Evolutionary conservation across 768 basidiomycete species (phyloP).

Genomic region (Podaxis sp.): DNA sequence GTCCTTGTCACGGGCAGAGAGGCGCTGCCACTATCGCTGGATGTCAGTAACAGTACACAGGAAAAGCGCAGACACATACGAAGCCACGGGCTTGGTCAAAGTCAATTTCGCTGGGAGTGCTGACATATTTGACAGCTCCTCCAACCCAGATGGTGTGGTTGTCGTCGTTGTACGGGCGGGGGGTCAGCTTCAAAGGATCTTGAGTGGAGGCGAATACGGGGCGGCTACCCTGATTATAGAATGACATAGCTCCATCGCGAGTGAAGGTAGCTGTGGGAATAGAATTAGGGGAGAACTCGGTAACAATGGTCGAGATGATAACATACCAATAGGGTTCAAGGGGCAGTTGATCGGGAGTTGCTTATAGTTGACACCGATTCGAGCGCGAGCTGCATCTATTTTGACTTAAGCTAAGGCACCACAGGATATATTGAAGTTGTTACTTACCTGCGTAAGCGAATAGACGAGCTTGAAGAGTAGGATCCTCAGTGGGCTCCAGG

Average conservation of each 20-base stretch:
- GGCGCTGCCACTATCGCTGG: constrained; percentile 13
- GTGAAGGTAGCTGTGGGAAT: constrained; percentile 31
- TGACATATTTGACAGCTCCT: constrained; percentile 36
- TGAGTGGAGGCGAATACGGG: constrained; percentile 37
- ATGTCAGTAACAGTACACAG: not conserved
- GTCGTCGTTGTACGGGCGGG: constrained; percentile 34
- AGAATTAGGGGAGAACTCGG: not conserved
- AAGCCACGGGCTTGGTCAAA: constrained; percentile 38
- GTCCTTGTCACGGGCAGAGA: constrained; percentile 32
- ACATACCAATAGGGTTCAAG: constrained; percentile 33
- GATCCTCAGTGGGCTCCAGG: constrained; percentile 52
- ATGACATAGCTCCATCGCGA: constrained; percentile 35
- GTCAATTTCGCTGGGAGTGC: constrained; percentile 33
- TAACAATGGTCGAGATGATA: not conserved
- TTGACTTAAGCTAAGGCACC: not conserved
- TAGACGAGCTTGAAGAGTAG: constrained; percentile 54
- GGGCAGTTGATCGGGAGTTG: constrained; percentile 39
- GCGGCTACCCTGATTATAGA: constrained; percentile 36
- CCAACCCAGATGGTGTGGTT: constrained; percentile 40
- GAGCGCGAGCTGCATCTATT: constrained; percentile 37
- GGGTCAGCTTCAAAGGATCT: constrained; percentile 28
- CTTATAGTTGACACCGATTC: constrained; percentile 35
- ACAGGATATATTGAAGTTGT: not conserved
- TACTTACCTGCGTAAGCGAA: constrained; percentile 52
- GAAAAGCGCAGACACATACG: constrained; percentile 10